Evolutionary conservation across 2,329 filamentous ascomycete species (phyloP).

Genomic region (Botrytis fabae): DNA sequence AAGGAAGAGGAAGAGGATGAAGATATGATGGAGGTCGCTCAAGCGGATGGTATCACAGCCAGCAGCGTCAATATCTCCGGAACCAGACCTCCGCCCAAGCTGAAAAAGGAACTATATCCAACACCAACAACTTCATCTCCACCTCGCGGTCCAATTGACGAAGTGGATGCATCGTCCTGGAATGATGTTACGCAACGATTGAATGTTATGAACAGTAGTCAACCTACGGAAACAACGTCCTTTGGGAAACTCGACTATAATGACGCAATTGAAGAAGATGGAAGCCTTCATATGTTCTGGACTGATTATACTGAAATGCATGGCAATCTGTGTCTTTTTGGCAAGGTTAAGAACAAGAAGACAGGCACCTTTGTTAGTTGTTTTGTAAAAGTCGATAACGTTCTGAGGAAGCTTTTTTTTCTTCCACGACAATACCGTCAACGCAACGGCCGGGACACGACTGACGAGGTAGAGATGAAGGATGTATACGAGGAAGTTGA

Average conservation of each 20-base stretch:
- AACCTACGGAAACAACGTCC: slow-evolving; percentile 59
- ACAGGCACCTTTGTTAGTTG: slow-evolving; percentile 80
- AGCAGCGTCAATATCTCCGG: slow-evolving; percentile 83
- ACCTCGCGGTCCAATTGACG: slow-evolving; percentile 55
- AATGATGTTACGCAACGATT: slow-evolving; percentile 82
- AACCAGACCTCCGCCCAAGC: slow-evolving; percentile 73
- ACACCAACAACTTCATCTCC: slow-evolving; percentile 78
- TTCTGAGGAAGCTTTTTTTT: slow-evolving; percentile 89
- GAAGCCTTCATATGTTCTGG: slow-evolving; percentile 94
- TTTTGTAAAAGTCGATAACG: slow-evolving; percentile 94
- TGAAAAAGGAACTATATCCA: slow-evolving; percentile 68
- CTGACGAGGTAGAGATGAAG: slow-evolving; percentile 79
- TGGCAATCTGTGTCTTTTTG: slow-evolving; percentile 89
- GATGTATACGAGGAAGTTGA: slow-evolving; percentile 92
- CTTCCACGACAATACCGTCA: slow-evolving; percentile 74
- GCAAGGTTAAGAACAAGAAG: slow-evolving; percentile 90
- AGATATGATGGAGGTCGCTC: slow-evolving; percentile 84
- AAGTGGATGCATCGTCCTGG: slow-evolving; percentile 82
- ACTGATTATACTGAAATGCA: slow-evolving; percentile 92
- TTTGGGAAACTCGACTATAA: slow-evolving; percentile 81
- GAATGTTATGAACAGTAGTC: slow-evolving; percentile 78
- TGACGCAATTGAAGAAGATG: slow-evolving; percentile 90
- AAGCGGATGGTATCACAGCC: slow-evolving; percentile 67
- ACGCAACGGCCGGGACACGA: slow-evolving; percentile 63
- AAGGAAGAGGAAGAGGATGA: slow-evolving; percentile 73